Base-by-base conservation (phyloP, 83 land plant genomes). In the Picea mariana region DNA sequence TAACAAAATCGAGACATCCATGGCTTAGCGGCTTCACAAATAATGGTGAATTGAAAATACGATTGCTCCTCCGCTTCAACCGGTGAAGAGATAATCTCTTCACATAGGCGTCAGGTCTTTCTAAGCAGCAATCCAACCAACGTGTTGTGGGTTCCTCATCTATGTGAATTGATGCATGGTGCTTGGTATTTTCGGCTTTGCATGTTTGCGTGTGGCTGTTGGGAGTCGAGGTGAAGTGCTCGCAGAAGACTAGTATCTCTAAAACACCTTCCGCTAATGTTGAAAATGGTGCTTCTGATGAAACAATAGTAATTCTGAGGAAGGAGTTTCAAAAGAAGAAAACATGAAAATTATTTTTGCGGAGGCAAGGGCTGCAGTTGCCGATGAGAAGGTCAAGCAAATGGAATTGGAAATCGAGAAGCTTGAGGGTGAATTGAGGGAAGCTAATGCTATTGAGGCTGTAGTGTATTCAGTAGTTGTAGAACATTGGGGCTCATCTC, bases 401-500 rank as follows among this genome's bases (percentile, higher is more conserved):
- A 75, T 97, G 83, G 90, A 94, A 73, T 71, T 59, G 42, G 87
- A 79, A 79, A 55, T 95, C 58, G 80, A 87, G 81, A 89, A 86
- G 52, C 88, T 96, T 21, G 92, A 95, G 82, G 91, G 85, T 64
- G 98, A 97, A 73, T 72, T 97, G 81, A 82, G 91, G 84, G 97
- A 95, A 83, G 93, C 92, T 81, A 95, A 95, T 83, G 93, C 93
- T 8, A 59, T 91, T 60, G 99, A 97, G 82, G 86, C 87, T 64
- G 82, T 90, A 27, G 83, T 97, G 15, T 95, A 95, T 72, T 89
- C 95, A 6, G 85, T 91, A 11, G 89, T 88, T 47, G 92, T 95
- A 49, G 93, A 97, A 81, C 99, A 97, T 90, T 93, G 92, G 73
- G 93, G 95, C 82, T 97, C 99, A 62, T 80, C 86, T 23, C 89